Evolutionary conservation across 352 stramenopile genomes (phyloP).

Genomic region (Phytophthora citrophthora): DNA sequence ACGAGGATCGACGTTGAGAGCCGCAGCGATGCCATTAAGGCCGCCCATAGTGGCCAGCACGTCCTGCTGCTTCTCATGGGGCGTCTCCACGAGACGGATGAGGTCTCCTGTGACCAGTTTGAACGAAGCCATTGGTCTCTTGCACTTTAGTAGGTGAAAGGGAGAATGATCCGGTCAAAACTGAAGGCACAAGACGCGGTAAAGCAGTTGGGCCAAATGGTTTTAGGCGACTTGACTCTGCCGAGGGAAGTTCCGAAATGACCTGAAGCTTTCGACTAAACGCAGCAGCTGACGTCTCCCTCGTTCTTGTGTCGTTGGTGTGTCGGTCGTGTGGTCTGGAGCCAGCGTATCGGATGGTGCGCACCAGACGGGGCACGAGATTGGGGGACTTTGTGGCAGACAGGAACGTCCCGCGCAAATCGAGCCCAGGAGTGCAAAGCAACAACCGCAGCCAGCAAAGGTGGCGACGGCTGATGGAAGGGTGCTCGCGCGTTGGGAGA

Average conservation of each 20-base stretch:
- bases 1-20: constrained; percentile 50
- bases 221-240: too few species aligned
- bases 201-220: constrained; percentile 3
- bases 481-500: too few species aligned
- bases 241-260: too few species aligned
- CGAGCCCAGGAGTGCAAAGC: not conserved
- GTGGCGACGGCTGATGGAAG: too few species aligned
- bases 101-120: constrained; percentile 60
- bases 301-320: not conserved
- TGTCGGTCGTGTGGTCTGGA: too few species aligned
- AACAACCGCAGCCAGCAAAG: not conserved
- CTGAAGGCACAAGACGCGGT: constrained; percentile 4
- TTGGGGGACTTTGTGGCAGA: too few species aligned
- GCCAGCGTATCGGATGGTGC: too few species aligned
- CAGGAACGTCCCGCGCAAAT: too few species aligned
- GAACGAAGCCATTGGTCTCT: constrained; percentile 40
- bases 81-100: constrained; percentile 71
- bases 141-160: not conserved
- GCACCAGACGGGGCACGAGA: too few species aligned
- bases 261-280: constrained; percentile 25
- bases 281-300: not conserved
- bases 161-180: not conserved
- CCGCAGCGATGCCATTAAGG: constrained; percentile 49
- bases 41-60: constrained; percentile 50
- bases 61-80: constrained; percentile 54